Percentiles rank a stretch among this genome's conserved stretches.
Conservation (phyloP, 345 rosid species). For the Syzygium oleosum region DNA sequence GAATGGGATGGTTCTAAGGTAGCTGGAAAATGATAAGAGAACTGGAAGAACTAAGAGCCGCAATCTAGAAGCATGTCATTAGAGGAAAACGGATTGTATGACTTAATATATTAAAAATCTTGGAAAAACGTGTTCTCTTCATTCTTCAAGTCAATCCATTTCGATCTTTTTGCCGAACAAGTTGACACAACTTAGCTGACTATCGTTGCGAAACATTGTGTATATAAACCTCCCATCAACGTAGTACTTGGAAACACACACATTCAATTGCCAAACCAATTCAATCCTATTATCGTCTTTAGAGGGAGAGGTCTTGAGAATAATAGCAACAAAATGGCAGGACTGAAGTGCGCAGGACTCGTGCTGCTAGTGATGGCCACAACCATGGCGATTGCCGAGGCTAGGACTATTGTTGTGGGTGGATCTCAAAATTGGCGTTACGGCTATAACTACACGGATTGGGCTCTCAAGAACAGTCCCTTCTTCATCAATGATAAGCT, state of each 20-base stretch:
- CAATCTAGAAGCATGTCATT: neutral
- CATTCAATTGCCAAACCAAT: neutral
- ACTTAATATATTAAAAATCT: neutral
- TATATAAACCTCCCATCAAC: neutral
- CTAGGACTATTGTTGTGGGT: slow-evolving; percentile 11
- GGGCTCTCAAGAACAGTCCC: slow-evolving; percentile 17
- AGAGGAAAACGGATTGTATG: neutral
- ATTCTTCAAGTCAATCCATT: neutral
- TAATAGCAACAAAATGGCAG: neutral
- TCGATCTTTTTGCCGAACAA: neutral
- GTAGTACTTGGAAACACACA: neutral
- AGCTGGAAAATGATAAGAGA: neutral
- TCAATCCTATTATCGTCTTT: neutral
- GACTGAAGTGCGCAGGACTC: neutral
- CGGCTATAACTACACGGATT: slow-evolving; percentile 17
- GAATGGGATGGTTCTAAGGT: neutral
- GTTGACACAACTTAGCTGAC: neutral
- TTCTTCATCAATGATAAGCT: slow-evolving; percentile 13
- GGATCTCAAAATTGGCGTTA: slow-evolving; percentile 14
- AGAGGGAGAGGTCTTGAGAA: neutral
- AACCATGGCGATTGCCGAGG: slow-evolving; percentile 3
- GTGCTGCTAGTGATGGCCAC: slow-evolving; percentile 5
- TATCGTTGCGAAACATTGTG: neutral
- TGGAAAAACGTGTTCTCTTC: neutral
- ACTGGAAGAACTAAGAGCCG: neutral